Evolutionary conservation across 345 rosid genomes (phyloP).

Genomic region (Arabidopsis arenosa): DNA sequence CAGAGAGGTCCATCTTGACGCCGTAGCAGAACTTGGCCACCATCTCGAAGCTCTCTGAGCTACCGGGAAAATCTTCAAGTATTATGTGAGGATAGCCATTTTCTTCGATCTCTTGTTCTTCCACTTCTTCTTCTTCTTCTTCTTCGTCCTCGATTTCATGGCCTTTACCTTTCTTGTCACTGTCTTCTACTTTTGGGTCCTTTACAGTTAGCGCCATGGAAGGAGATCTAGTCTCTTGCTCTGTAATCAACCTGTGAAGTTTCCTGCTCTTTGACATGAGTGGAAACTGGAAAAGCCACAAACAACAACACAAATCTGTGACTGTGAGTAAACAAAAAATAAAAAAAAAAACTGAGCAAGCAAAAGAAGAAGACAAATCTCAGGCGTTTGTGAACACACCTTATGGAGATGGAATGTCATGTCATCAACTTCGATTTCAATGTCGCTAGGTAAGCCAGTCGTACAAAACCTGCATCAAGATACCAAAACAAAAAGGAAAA

Average conservation of each 20-base stretch:
- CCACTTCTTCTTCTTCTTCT: slow-evolving; percentile 17
- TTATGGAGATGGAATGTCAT: slow-evolving; percentile 97
- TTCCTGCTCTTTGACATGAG: slow-evolving; percentile 85
- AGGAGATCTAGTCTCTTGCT: slow-evolving; percentile 60
- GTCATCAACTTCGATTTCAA: slow-evolving; percentile 80
- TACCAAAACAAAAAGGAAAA: background rate
- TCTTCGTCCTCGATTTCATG: slow-evolving; percentile 31
- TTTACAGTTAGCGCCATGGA: slow-evolving; percentile 20
- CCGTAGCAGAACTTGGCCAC: slow-evolving; percentile 96
- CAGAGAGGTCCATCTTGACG: slow-evolving; percentile 73
- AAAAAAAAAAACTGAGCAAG: background rate
- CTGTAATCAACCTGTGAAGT: slow-evolving; percentile 76
- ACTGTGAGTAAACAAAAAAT: background rate
- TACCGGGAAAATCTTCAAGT: slow-evolving; percentile 84
- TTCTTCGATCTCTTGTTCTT: slow-evolving; percentile 46
- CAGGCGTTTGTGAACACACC: slow-evolving; percentile 47
- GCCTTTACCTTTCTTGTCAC: slow-evolving; percentile 31
- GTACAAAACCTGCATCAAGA: slow-evolving; percentile 78
- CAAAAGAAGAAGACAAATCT: background rate
- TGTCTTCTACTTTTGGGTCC: slow-evolving; percentile 11
- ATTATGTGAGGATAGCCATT: slow-evolving; percentile 54
- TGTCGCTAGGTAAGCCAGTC: slow-evolving; percentile 89
- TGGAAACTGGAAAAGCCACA: slow-evolving; percentile 67
- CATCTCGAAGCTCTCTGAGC: slow-evolving; percentile 86
- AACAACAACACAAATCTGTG: background rate